Evolutionary conservation across 208 protist genomes (phyloP).

Genomic region (Trypanosoma melophagium): DNA sequence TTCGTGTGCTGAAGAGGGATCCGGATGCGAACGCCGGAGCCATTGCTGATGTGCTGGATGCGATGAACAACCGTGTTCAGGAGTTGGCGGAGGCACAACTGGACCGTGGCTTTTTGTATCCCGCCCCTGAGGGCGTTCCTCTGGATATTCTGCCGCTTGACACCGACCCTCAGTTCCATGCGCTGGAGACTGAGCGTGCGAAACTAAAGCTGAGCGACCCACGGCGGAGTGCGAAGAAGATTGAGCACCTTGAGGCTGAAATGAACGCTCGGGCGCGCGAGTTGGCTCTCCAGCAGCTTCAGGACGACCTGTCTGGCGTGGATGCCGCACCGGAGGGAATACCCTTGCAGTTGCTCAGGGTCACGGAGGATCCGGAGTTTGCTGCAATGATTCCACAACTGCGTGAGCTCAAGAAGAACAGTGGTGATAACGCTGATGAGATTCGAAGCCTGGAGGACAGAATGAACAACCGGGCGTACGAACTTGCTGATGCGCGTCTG

Average conservation of each 20-base stretch:
- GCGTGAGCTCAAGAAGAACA: conserved; percentile 69
- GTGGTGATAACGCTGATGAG: conserved; percentile 10
- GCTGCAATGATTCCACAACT: conserved; percentile 63
- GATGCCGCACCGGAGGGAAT: conserved; percentile 64
- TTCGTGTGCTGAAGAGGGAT: conserved; percentile 60
- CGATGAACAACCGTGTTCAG: conserved; percentile 53
- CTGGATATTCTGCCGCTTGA: conserved; percentile 59
- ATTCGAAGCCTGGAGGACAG: conserved; percentile 49
- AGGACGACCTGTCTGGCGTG: conserved; percentile 48
- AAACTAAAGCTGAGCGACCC: conserved; percentile 71
- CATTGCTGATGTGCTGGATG: conserved; percentile 41
- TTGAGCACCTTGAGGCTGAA: conserved; percentile 63
- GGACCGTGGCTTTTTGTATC: conserved; percentile 58
- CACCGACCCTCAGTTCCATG: conserved; percentile 57
- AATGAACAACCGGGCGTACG: conserved; percentile 78
- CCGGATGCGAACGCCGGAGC: conserved; percentile 37
- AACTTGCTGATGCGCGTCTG: conserved; percentile 61
- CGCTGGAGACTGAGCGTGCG: conserved; percentile 62
- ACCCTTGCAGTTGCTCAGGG: conserved; percentile 42
- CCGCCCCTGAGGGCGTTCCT: conserved; percentile 52
- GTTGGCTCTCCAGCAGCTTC: conserved; percentile 51
- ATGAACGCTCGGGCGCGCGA: conserved; percentile 74
- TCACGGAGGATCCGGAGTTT: conserved; percentile 62
- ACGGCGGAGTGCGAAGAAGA: conserved; percentile 44
- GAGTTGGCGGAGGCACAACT: conserved; percentile 54